These are phyloP conservation scores for Capronia coronata DNA, from an alignment of 2,329 filamentous ascomycete species.

Conservation along the genomic window DNA sequence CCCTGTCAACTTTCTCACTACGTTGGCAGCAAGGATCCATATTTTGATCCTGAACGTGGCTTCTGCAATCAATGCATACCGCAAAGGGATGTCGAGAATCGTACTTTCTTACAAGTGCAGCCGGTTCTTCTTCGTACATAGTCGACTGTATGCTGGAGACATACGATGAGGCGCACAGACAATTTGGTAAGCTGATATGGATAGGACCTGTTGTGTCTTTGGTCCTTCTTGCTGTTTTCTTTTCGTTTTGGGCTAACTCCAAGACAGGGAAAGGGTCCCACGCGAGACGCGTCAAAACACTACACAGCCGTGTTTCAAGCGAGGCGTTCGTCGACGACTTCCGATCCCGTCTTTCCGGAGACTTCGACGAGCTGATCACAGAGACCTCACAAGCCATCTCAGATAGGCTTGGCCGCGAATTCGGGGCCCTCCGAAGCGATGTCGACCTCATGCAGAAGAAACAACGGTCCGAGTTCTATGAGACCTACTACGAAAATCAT, in stretches of 20 bases:
- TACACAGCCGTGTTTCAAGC: background rate
- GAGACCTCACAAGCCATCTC: background rate
- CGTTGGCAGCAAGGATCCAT: background rate
- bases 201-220: too few relatives aligned
- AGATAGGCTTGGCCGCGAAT: background rate
- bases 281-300: background rate
- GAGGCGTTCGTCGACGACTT: background rate
- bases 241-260: background rate
- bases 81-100: too few relatives aligned
- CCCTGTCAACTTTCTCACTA: background rate
- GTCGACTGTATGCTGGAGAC: background rate
- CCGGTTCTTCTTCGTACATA: slow-evolving; percentile 5
- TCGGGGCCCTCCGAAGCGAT: background rate
- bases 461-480: background rate
- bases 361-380: background rate
- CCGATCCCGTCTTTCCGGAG: background rate
- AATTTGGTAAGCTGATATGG: background rate
- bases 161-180: background rate
- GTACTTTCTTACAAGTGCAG: too few relatives aligned
- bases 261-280: background rate
- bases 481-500: background rate
- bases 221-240: too few relatives aligned
- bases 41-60: too few relatives aligned
- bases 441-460: background rate
- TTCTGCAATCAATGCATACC: too few relatives aligned